phyloP scores from a whole-genome alignment of 495 filamentous ascomycete species.

The Tricharina praecox region DNA sequence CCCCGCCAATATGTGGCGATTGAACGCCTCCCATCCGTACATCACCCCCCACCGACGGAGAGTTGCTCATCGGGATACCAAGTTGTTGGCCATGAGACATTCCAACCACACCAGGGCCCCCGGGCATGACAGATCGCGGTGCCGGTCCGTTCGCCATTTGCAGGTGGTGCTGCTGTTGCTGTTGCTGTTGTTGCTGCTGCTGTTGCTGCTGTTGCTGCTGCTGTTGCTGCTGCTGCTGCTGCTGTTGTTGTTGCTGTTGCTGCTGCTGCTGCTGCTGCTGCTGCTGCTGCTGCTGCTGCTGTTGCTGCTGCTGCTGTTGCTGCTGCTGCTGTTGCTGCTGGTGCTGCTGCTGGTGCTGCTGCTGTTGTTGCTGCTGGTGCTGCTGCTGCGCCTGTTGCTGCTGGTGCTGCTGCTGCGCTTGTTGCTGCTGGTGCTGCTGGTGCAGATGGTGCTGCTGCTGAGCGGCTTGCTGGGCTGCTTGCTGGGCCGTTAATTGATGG shows the following conservation, averaged over 20 bases:
- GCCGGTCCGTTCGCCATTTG: slow-evolving; percentile 1
- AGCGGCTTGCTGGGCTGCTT: slow-evolving; percentile 28
- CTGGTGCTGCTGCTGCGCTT: too few relatives aligned
- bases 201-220: slow-evolving; percentile 24
- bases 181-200: slow-evolving; percentile 17
- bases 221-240: slow-evolving; percentile 1
- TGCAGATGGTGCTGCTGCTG: slow-evolving; percentile 27
- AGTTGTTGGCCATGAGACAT: slow-evolving; percentile 21
- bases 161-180: slow-evolving; percentile 15
- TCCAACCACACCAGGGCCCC: slow-evolving; percentile 21
- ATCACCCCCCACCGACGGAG: slow-evolving; percentile 21
- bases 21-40: slow-evolving; percentile 24
- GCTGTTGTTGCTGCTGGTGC: slow-evolving; percentile 26
- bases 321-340: too few relatives aligned
- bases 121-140: slow-evolving; percentile 7
- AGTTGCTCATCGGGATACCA: slow-evolving; percentile 17
- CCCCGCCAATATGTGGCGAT: slow-evolving; percentile 23
- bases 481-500: slow-evolving; percentile 14
- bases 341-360: slow-evolving; percentile 19
- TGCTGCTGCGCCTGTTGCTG: too few relatives aligned
- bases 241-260: slow-evolving; percentile 11
- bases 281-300: slow-evolving; percentile 11
- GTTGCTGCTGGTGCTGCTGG: slow-evolving; percentile 19
- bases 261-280: slow-evolving; percentile 11
- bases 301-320: slow-evolving; percentile 13